Evolutionary conservation across 164 flowering plant genomes (phyloP).

Genomic region (Echeveria elegans): DNA sequence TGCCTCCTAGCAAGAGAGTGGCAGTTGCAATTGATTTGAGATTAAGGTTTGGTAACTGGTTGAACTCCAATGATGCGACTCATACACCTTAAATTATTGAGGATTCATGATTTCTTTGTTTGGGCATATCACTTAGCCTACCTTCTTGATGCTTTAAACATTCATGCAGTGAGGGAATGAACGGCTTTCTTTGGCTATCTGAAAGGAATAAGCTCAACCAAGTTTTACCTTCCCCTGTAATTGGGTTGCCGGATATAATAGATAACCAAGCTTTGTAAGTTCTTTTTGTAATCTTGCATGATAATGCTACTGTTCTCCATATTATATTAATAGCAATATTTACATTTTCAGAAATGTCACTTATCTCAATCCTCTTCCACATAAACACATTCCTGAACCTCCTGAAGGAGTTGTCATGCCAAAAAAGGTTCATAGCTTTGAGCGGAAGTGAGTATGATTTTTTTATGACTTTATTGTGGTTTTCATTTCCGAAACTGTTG

Average conservation of each 20-base stretch:
- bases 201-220: constrained; percentile 49
- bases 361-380: constrained; percentile 56
- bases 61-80: background rate
- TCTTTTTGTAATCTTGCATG: background rate
- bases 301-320: background rate
- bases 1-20: constrained; percentile 23
- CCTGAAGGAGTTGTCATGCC: constrained; percentile 70
- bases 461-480: background rate
- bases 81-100: background rate
- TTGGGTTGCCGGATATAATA: constrained; percentile 40
- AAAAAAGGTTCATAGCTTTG: constrained; percentile 36
- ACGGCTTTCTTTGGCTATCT: constrained; percentile 66
- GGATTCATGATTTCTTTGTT: background rate
- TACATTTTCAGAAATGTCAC: constrained; percentile 58
- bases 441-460: background rate
- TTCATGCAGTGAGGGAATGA: constrained; percentile 83
- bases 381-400: constrained; percentile 66
- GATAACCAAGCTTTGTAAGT: constrained; percentile 65
- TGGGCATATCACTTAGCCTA: background rate
- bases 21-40: constrained; percentile 34
- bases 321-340: background rate
- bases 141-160: constrained; percentile 5
- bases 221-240: constrained; percentile 49
- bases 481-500: constrained; percentile 7
- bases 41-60: constrained; percentile 58